A percentile compares a stretch with the other conserved stretches of the same genome.
Evolutionary conservation across 1,284 basidiomycete genomes (phyloP).

Genomic region (Takashimella koratensis): DNA sequence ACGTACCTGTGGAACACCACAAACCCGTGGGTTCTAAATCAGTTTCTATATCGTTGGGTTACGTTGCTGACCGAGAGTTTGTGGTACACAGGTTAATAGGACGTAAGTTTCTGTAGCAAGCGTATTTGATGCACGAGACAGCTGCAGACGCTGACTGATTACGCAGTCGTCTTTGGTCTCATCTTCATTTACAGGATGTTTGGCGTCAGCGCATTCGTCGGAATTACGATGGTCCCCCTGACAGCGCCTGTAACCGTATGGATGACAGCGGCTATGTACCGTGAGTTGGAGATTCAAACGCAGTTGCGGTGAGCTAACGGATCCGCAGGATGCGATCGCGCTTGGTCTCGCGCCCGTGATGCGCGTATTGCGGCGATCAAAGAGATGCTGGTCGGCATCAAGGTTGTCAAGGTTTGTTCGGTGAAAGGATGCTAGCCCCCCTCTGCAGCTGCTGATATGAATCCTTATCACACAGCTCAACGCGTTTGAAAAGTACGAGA

Average conservation of each 20-base stretch:
- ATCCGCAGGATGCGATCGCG: conserved; percentile 36
- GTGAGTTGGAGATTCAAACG: conserved; percentile 25
- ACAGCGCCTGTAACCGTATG: conserved; percentile 27
- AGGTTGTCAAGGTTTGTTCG: conserved; percentile 43
- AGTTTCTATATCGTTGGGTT: background rate
- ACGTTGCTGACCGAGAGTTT: background rate
- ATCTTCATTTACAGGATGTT: conserved; percentile 43
- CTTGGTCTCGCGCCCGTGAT: conserved; percentile 36
- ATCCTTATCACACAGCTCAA: conserved; percentile 35
- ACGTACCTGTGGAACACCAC: conserved; percentile 34
- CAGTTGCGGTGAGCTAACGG: conserved; percentile 8
- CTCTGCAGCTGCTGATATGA: background rate
- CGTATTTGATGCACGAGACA: background rate
- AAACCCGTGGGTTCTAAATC: conserved; percentile 38
- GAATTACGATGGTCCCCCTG: conserved; percentile 38
- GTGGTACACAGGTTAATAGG: background rate
- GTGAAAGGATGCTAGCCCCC: conserved; percentile 4
- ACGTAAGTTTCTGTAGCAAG: background rate
- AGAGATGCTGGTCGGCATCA: conserved; percentile 43
- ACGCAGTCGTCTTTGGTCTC: conserved; percentile 35
- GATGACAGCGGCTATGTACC: conserved; percentile 36
- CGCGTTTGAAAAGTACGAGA: conserved; percentile 42
- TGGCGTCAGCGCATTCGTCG: conserved; percentile 40
- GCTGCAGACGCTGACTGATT: background rate
- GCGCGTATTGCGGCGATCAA: conserved; percentile 42